Base-by-base conservation (phyloP, 331 rosid genomes). In the Prunus yedoensis region DNA sequence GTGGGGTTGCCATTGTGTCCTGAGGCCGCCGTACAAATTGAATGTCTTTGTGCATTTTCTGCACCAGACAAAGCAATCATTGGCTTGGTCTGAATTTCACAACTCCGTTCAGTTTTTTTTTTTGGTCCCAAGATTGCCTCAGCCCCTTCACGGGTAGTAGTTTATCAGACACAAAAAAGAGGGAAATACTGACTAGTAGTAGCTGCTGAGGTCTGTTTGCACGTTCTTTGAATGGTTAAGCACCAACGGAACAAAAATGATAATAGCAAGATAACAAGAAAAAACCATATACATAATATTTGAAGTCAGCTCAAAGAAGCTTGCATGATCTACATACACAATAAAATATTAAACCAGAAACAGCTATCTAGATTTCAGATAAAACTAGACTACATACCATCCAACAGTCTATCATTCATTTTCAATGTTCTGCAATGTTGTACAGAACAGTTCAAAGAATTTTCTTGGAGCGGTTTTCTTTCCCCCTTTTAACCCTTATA, bases 281-380 rank as follows among this genome's bases (percentile, higher is more conserved):
- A 43, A 70, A 63, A 32, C 65, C 71, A 76, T 72, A 28, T 81
- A 72, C 78, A 77, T 1, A 69, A 73, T 10, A 73, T 62, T 13
- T 46, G 65, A 43, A 73, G 43, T 25, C 79, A 32, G 65, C 15
- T 10, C 59, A 56, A 71, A 50, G 54, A 17, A 61, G 51, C 52
- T 21, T 25, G 17, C 21, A 38, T 57, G 75, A 59, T 69, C 50
- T 50, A 63, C 73, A 58, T 56, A 30, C 35, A 15, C 27, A 68
- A 47, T 13, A 61, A 61, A 58, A 61, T 27, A 61, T 28, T 43
- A 61, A 27, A 61, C 66, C 66, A 63, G 68, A 63, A 63, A 16
- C 18, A 63, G 68, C 8, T 9, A 8, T 17, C 17, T 3, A 17
- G 71, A 62, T 78, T 50, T 38, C 15, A 18, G 68, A 53, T 28